Evolutionary conservation across 2,329 filamentous ascomycete genomes (phyloP).

Genomic region (Nigrograna mackinnonii): DNA sequence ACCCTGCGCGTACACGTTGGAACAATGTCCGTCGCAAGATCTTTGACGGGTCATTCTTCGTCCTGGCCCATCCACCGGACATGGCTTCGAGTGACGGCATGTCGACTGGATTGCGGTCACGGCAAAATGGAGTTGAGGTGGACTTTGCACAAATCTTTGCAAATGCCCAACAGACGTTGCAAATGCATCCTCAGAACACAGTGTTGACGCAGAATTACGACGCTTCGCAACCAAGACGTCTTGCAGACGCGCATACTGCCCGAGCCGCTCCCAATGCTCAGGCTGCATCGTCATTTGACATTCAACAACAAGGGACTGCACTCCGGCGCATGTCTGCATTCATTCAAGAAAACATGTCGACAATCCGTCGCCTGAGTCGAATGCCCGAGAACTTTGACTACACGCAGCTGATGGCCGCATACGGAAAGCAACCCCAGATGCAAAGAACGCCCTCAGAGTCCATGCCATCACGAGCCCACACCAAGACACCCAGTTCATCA

Average conservation of each 20-base stretch:
- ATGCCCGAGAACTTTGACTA: constrained; percentile 19
- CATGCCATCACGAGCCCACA: no score
- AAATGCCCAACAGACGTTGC: constrained; percentile 15
- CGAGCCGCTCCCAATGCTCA: constrained; percentile 13
- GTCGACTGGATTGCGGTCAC: constrained; percentile 5
- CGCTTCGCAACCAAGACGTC: constrained; percentile 5
- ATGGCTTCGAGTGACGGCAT: constrained; percentile 9
- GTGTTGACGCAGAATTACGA: constrained; percentile 1
- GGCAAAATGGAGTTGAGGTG: constrained; percentile 12
- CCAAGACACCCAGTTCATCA: constrained; percentile 3
- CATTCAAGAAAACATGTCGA: constrained; percentile 20
- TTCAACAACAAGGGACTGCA: constrained; percentile 13
- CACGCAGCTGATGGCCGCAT: constrained; percentile 18
- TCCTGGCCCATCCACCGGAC: constrained; percentile 40
- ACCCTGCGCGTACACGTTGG: constrained; percentile 58
- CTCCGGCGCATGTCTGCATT: constrained; percentile 18
- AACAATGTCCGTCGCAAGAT: constrained; percentile 53
- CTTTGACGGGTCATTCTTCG: constrained; percentile 56
- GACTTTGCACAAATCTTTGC: constrained; percentile 21
- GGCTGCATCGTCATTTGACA: constrained; percentile 17
- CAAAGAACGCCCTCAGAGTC: no score
- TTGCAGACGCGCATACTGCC: constrained; percentile 19
- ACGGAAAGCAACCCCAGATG: constrained; percentile 15
- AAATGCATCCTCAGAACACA: constrained; percentile 6
- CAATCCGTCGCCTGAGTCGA: constrained; percentile 17